Conservation (phyloP, 768 basidiomycete genomes). For the Stropharia rugosoannulata region DNA sequence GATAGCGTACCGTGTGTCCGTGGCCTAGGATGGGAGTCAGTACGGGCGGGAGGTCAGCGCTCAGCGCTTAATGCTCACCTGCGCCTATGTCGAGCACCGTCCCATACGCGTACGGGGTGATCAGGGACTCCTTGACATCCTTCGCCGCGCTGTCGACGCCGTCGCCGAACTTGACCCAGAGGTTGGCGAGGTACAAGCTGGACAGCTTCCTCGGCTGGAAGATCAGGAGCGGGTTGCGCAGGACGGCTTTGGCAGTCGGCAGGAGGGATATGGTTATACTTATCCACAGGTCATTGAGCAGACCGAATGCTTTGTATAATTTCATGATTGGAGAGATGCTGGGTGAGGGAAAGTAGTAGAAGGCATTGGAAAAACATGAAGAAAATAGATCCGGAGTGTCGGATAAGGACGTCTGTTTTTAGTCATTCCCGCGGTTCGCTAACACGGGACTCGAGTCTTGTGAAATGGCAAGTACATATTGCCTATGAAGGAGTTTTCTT, state of each 20-base stretch:
- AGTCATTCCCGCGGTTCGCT: too few relatives aligned
- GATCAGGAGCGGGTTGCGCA: slow-evolving; percentile 41
- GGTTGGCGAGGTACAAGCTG: slow-evolving; percentile 53
- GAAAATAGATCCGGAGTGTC: too few relatives aligned
- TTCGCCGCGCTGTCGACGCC: slow-evolving; percentile 43
- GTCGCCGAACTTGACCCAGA: slow-evolving; percentile 54
- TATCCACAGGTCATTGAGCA: slow-evolving; percentile 40
- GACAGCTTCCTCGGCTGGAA: slow-evolving; percentile 46
- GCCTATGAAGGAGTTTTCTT: too few relatives aligned
- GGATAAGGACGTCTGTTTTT: too few relatives aligned
- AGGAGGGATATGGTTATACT: slow-evolving; percentile 36
- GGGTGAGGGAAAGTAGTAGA: not conserved
- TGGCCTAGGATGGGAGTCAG: slow-evolving; percentile 37
- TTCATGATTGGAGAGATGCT: slow-evolving; percentile 35
- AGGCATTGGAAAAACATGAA: too few relatives aligned
- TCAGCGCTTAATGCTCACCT: slow-evolving; percentile 34
- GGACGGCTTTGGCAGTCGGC: slow-evolving; percentile 45
- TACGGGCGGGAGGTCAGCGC: too few relatives aligned
- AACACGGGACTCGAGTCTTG: too few relatives aligned
- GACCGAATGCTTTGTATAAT: slow-evolving; percentile 38
- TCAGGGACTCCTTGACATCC: slow-evolving; percentile 43
- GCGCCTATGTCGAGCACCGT: slow-evolving; percentile 69
- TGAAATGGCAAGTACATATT: too few relatives aligned
- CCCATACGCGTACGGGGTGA: slow-evolving; percentile 55
- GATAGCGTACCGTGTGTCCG: slow-evolving; percentile 63